Conservation (phyloP, 2,329 filamentous ascomycete genomes). For the Stromatinia cepivora region DNA sequence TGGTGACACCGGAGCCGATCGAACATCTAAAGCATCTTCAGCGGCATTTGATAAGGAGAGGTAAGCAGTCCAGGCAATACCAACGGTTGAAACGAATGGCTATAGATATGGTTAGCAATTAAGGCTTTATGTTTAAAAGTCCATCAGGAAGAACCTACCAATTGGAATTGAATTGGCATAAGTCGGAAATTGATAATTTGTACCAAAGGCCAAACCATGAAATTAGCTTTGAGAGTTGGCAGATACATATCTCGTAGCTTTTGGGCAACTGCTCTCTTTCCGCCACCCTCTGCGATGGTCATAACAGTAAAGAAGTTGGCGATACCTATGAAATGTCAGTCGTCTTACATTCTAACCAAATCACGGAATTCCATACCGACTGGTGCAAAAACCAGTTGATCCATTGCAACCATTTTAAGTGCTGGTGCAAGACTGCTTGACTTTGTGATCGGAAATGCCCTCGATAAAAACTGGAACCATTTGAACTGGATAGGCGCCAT, state of each 20-base stretch:
- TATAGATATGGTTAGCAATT: slow-evolving; percentile 43
- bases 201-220: slow-evolving; percentile 89
- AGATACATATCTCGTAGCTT: slow-evolving; percentile 95
- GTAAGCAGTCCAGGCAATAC: slow-evolving; percentile 98
- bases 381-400: slow-evolving; percentile 92
- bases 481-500: slow-evolving; percentile 95
- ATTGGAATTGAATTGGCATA: slow-evolving; percentile 93
- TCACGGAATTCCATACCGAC: slow-evolving; percentile 56
- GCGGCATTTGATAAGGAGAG: slow-evolving; percentile 87
- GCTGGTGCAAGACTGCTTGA: slow-evolving; percentile 71
- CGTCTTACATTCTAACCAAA: not conserved
- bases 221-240: slow-evolving; percentile 94
- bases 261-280: slow-evolving; percentile 70
- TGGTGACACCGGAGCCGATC: slow-evolving; percentile 40
- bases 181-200: slow-evolving; percentile 96
- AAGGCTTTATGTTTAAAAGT: slow-evolving; percentile 19
- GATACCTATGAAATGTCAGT: slow-evolving; percentile 55
- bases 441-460: slow-evolving; percentile 82
- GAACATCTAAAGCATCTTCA: slow-evolving; percentile 49
- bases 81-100: slow-evolving; percentile 94
- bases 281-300: slow-evolving; percentile 92
- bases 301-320: slow-evolving; percentile 92
- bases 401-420: slow-evolving; percentile 85
- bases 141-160: slow-evolving; percentile 61
- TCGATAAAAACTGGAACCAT: slow-evolving; percentile 88